Percentiles rank a stretch among this genome's conserved stretches.
Conservation (phyloP, 2,329 filamentous ascomycete genomes). For the Aureobasidium lini region DNA sequence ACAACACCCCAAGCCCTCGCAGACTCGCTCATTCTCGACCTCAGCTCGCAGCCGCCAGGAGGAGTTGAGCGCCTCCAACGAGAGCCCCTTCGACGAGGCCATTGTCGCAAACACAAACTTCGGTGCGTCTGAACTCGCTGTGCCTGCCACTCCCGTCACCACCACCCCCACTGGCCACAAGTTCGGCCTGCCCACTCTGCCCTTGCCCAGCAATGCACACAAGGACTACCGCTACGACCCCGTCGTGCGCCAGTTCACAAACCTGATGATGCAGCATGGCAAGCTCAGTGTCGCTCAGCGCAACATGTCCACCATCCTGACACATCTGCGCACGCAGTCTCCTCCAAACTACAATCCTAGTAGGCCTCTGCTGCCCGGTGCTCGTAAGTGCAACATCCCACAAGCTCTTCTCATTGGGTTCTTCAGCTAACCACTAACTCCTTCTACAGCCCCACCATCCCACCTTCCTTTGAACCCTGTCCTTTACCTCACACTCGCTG, state of each 20-base stretch:
- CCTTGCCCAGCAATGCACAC: conserved; percentile 55
- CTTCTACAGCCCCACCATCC: conserved; percentile 53
- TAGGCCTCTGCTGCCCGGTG: conserved; percentile 65
- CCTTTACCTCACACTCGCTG: conserved; percentile 78
- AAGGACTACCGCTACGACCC: conserved; percentile 80
- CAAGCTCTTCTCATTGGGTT: neutral
- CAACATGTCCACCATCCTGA: conserved; percentile 81
- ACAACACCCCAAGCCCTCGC: conserved; percentile 27
- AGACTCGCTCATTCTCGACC: conserved; percentile 52
- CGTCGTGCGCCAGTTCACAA: conserved; percentile 78
- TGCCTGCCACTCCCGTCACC: neutral
- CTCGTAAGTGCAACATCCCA: conserved; percentile 24
- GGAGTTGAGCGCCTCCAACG: conserved; percentile 16
- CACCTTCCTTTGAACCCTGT: conserved; percentile 85
- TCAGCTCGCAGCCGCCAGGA: conserved; percentile 34
- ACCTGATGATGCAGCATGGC: conserved; percentile 83
- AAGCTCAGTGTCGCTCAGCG: conserved; percentile 86
- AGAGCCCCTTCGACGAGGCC: conserved; percentile 2
- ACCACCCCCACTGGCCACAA: conserved; percentile 49
- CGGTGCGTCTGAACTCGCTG: neutral
- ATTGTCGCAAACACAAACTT: conserved; percentile 1
- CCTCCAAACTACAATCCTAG: conserved; percentile 67
- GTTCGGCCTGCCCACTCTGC: conserved; percentile 63
- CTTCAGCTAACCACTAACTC: neutral
- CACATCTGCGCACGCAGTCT: conserved; percentile 72